Conservation (phyloP, 805 yeast genomes). For the Candida tibetensis region DNA sequence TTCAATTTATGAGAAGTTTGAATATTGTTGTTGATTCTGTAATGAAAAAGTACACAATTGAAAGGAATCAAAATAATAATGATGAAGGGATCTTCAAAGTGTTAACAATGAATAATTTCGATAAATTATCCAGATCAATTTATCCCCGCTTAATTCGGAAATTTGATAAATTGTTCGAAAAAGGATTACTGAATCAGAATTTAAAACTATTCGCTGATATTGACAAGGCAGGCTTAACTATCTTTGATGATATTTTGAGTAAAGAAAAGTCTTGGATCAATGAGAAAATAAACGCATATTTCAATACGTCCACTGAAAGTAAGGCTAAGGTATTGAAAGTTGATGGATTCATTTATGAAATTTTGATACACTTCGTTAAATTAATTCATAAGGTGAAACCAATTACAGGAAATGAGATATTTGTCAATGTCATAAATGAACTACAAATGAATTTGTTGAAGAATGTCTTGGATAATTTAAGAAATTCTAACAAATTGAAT, state of each 20-base stretch:
- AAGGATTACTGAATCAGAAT: constrained; percentile 35
- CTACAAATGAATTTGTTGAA: constrained; percentile 36
- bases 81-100: constrained; percentile 35
- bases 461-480: constrained; percentile 29
- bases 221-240: constrained; percentile 38
- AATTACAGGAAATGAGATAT: constrained; percentile 35
- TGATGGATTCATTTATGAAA: constrained; percentile 40
- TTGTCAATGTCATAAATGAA: constrained; percentile 35
- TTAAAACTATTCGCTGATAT: constrained; percentile 41
- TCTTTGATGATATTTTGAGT: constrained; percentile 38
- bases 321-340: constrained; percentile 16
- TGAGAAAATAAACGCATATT: constrained; percentile 25
- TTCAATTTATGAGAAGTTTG: constrained; percentile 44
- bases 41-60: constrained; percentile 37
- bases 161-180: constrained; percentile 35
- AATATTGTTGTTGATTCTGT: constrained; percentile 40
- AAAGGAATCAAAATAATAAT: constrained; percentile 17
- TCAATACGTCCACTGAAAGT: constrained; percentile 11
- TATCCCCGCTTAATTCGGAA: constrained; percentile 31
- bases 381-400: constrained; percentile 40
- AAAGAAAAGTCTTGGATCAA: constrained; percentile 36
- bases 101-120: constrained; percentile 44
- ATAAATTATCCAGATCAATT: constrained; percentile 28
- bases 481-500: constrained; percentile 19
- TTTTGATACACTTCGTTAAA: constrained; percentile 40